Evolutionary conservation across 257 asterid genomes (phyloP), one percentile per base, ranked within the genome.

Genomic region (Linaria vulgaris): DNA sequence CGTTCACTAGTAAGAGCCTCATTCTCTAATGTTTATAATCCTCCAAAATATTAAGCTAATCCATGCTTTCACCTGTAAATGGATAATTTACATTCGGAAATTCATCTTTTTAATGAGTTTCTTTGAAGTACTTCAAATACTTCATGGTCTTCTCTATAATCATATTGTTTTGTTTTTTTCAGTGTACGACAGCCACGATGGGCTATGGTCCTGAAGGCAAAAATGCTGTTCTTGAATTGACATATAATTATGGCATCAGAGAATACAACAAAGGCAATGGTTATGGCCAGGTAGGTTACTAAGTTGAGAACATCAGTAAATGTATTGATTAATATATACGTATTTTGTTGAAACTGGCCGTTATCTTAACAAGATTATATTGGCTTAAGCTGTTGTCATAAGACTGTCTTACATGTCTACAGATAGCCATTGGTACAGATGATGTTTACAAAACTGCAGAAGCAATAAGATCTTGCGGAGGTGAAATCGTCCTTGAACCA

Each of bases 141-240:
- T 53, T 1, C 9, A 51, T n/a, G 0, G 7, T 24, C 59, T 24
- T 53, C 59, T 53, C 19, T 24, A 3, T 52, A 3, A 34, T 52
- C 21, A 38, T 34, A 16, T n/a, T 16, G 59, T 24, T 41, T 52
- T 48, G 23, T 37, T 50, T 44, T 41, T 38, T 66, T 41, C 85
- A 88, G 96, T 76, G 66, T 63, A 76, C 88, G 66, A 68, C 79
- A 66, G 94, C 91, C 50, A 62, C 78, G 81, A 63, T 89, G 94
- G 94, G 97, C 47, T 89, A 87, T 68, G 94, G 89, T 24, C 89
- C 91, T 54, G 94, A 89, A 73, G 95, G 87, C 39, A 72, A 78
- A 74, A 89, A 47, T 78, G 81, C 79, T 13, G 91, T 87, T 34
- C 12, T 89, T 73, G 89, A 75, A 69, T 78, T 89, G 74, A 87